Evolutionary conservation across 2,329 filamentous ascomycete species (phyloP).

Genomic region (Herpotrichia juniperi): DNA sequence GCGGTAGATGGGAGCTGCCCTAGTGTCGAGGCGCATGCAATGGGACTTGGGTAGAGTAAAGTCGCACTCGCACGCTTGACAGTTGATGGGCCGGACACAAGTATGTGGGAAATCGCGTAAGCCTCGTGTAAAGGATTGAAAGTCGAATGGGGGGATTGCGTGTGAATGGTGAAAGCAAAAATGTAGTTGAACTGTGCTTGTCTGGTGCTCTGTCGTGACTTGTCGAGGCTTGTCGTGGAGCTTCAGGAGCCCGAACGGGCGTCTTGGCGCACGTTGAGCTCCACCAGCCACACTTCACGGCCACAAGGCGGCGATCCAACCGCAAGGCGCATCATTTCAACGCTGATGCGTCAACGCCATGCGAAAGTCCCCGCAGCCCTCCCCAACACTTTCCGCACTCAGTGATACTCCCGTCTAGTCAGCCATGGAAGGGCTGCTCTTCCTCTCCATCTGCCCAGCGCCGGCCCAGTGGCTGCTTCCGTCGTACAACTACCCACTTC

Average conservation of each 20-base stretch:
- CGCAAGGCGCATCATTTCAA: neutral
- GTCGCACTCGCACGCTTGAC: no score
- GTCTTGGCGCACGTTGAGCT: neutral
- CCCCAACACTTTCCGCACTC: conserved; percentile 6
- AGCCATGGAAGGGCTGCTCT: conserved; percentile 2
- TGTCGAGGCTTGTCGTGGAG: neutral
- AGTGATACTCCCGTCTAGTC: neutral
- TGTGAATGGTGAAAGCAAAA: neutral
- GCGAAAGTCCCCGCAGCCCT: conserved; percentile 1
- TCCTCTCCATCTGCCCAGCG: neutral
- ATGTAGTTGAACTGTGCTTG: neutral
- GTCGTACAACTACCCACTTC: no score
- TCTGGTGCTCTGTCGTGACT: conserved; percentile 3
- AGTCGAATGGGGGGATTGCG: neutral
- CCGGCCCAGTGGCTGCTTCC: conserved; percentile 27
- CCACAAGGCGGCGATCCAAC: conserved; percentile 1
- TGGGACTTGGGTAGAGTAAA: no score
- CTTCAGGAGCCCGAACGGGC: neutral
- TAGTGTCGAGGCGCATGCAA: neutral
- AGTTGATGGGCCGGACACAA: neutral
- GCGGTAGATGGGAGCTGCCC: neutral
- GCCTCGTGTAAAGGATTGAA: neutral
- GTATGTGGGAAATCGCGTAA: neutral
- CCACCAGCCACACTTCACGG: conserved; percentile 7
- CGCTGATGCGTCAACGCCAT: neutral